Evolutionary conservation across 1,139 yeast species (phyloP), one percentile per base, ranked within the genome.

Genomic region (Kluyveromyces sp.): DNA sequence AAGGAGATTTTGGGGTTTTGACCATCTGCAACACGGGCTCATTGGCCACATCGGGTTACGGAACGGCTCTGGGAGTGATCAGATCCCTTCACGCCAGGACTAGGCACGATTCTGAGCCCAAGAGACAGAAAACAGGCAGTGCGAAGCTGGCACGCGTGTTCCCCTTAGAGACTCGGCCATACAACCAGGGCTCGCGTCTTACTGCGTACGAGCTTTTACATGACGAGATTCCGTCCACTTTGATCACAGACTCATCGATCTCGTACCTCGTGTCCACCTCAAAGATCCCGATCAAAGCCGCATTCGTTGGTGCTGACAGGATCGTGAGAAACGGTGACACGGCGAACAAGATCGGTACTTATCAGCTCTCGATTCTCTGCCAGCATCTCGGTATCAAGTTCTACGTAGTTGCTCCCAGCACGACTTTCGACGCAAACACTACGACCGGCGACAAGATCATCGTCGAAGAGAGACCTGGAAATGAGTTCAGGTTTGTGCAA

Each of bases 241-340:
- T 92, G 50, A 77, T 92, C 47, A 84, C 96, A 25, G 98, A 92
- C 59, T 84, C 88, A 48, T 89, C 92, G 92, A 94, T 85, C 1
- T 78, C 95, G 0, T 81, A 94, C 30, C 71, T 88, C 47, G 70
- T 89, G 42, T 57, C 62, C 4, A 57, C 68, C 0, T 54, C 65
- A 45, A 46, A 49, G 26, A 50, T 81, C 73, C 58, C 94, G 33
- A 77, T 92, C 44, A 83, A 83, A 61, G 86, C 88, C 41, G 82
- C 89, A 26, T 86, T 92, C 43, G 97, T 85, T n/a, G 98, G 98
- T 36, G 96, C 97, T n/a, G 98, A 92, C 61, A 76, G 98, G 62
- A 83, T 92, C 31, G 96, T 89, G 2, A 70, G 72, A 38, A 84
- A 88, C 63, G 98, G 98, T 45, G 98, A 92, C 60, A 79, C 96